phyloP scores from a whole-genome alignment of 805 yeast genomes.

The Metschnikowia lachancei region DNA sequence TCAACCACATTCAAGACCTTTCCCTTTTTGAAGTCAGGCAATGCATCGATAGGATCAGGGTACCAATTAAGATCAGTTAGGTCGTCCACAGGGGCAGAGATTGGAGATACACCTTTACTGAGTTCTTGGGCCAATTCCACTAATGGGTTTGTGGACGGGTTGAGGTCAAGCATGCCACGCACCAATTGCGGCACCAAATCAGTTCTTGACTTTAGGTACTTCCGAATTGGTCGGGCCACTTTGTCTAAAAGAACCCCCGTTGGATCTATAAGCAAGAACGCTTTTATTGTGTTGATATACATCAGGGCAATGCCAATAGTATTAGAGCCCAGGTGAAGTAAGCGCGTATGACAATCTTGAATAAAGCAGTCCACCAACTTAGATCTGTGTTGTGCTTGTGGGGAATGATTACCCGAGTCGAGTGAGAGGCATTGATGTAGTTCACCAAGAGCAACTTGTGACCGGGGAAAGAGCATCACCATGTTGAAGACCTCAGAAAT shows the following conservation, averaged over 20 bases:
- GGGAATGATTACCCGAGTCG: constrained; percentile 21
- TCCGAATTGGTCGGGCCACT: constrained; percentile 72
- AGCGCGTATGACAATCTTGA: constrained; percentile 37
- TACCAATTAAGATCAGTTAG: constrained; percentile 57
- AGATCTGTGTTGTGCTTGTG: constrained; percentile 46
- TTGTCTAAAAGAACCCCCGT: constrained; percentile 78
- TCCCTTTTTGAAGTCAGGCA: constrained; percentile 73
- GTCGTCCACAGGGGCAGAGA: constrained; percentile 32
- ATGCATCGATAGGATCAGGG: constrained; percentile 87
- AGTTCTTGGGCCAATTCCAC: constrained; percentile 57
- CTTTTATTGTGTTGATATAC: constrained; percentile 67
- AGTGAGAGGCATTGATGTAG: constrained; percentile 43
- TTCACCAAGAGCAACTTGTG: constrained; percentile 55
- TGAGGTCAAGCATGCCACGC: constrained; percentile 58
- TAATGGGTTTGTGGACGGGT: constrained; percentile 41
- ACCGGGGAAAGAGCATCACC: constrained; percentile 50
- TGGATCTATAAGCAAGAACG: constrained; percentile 79
- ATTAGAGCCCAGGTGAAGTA: constrained; percentile 78
- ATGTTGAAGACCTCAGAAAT: constrained; percentile 59
- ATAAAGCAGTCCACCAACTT: constrained; percentile 52
- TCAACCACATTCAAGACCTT: constrained; percentile 67
- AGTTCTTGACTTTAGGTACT: constrained; percentile 64
- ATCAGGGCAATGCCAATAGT: constrained; percentile 68
- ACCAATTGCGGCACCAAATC: constrained; percentile 74
- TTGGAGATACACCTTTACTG: constrained; percentile 21